These are phyloP conservation scores for Nadsonia commutata DNA, from an alignment of 1,139 yeast genomes.

Conservation along the genomic window DNA sequence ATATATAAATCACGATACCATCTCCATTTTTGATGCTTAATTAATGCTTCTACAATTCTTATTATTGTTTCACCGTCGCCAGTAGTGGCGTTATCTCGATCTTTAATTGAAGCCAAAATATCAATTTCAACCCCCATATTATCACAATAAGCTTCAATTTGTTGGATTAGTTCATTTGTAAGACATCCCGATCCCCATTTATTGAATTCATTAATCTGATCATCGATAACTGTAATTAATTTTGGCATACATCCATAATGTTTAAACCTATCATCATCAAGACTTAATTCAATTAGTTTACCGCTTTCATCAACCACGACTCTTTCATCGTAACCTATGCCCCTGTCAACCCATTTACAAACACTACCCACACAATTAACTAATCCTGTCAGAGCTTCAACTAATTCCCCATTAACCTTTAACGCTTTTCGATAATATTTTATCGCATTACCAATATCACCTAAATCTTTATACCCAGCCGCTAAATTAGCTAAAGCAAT, in stretches of 20 bases:
- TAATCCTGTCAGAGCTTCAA: constrained; percentile 22
- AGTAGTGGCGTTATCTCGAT: background rate
- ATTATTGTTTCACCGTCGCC: background rate
- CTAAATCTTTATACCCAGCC: constrained; percentile 21
- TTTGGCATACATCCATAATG: constrained; percentile 19
- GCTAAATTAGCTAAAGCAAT: constrained; percentile 24
- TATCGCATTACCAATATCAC: constrained; percentile 21
- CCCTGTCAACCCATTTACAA: constrained; percentile 23
- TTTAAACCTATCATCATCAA: constrained; percentile 13
- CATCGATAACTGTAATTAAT: constrained; percentile 15
- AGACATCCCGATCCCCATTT: constrained; percentile 19
- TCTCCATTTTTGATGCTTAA: constrained; percentile 13
- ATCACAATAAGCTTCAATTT: background rate
- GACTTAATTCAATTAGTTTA: background rate
- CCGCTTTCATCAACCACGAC: background rate
- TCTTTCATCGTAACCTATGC: constrained; percentile 8
- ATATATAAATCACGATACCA: constrained; percentile 18
- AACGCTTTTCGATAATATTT: constrained; percentile 20
- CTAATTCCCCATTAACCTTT: constrained; percentile 18
- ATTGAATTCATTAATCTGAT: constrained; percentile 15
- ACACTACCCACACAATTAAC: constrained; percentile 21
- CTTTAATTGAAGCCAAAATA: background rate
- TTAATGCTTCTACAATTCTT: background rate
- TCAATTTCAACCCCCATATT: background rate
- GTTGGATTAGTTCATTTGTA: background rate